phyloP scores from a whole-genome alignment of 2,329 filamentous ascomycete species.

The Ophiocordyceps sinensis region DNA sequence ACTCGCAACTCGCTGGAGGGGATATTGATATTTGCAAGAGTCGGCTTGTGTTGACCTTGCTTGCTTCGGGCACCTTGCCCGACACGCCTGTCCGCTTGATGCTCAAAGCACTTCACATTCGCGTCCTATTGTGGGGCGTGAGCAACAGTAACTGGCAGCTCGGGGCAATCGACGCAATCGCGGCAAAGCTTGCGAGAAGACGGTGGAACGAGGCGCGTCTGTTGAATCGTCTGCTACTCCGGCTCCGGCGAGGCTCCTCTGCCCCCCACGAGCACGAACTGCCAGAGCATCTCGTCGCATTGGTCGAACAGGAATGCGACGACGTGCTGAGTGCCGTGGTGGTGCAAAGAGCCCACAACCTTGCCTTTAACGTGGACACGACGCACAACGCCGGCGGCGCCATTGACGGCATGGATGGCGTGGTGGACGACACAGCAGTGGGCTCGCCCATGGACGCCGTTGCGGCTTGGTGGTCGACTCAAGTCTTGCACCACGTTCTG shows the following conservation, averaged over 20 bases:
- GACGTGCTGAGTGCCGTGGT: slow-evolving; percentile 66
- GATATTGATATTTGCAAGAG: slow-evolving; percentile 83
- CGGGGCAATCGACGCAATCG: slow-evolving; percentile 51
- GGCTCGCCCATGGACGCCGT: slow-evolving; percentile 80
- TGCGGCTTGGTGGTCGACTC: slow-evolving; percentile 79
- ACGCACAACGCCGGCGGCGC: slow-evolving; percentile 46
- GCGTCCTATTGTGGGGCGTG: slow-evolving; percentile 72
- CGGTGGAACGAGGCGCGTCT: slow-evolving; percentile 73
- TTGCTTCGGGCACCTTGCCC: slow-evolving; percentile 77
- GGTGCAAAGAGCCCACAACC: slow-evolving; percentile 73
- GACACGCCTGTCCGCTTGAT: slow-evolving; percentile 72
- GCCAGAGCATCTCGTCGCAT: slow-evolving; percentile 58
- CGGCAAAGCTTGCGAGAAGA: slow-evolving; percentile 56
- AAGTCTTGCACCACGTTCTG: slow-evolving; percentile 56
- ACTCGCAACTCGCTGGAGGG: slow-evolving; percentile 82
- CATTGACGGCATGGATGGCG: slow-evolving; percentile 64
- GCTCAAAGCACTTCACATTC: slow-evolving; percentile 82
- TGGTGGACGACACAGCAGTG: slow-evolving; percentile 75
- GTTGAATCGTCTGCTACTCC: slow-evolving; percentile 34
- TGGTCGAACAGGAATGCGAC: slow-evolving; percentile 69
- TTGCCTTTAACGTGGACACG: slow-evolving; percentile 74
- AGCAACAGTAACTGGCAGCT: slow-evolving; percentile 52
- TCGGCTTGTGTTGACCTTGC: slow-evolving; percentile 68
- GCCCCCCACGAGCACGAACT: slow-evolving; percentile 43
- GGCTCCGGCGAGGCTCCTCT: slow-evolving; percentile 23